Conservation (phyloP, 208 protist genomes). For the Trypanosoma boissoni region DNA sequence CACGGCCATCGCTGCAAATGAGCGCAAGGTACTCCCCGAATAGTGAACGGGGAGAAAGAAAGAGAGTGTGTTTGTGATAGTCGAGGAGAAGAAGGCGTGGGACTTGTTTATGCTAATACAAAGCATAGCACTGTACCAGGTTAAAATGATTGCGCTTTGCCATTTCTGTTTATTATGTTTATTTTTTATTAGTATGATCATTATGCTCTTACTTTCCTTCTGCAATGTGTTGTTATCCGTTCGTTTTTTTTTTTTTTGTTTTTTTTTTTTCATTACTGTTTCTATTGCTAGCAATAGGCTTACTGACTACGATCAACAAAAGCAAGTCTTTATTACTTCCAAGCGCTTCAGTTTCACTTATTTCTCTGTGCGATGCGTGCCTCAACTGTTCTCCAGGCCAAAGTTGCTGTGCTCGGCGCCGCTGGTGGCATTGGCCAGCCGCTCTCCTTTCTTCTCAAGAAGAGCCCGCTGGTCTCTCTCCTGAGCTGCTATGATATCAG, state of each 20-base stretch:
- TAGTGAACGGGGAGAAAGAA: background rate
- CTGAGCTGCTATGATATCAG: conserved; percentile 91
- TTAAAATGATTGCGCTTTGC: conserved; percentile 19
- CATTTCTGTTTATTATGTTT: background rate
- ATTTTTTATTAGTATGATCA: background rate
- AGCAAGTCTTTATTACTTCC: background rate
- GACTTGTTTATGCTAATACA: too few species aligned
- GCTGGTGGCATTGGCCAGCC: conserved; percentile 96
- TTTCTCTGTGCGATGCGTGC: too few species aligned
- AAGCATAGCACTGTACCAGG: too few species aligned
- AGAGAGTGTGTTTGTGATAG: too few species aligned
- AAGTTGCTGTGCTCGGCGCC: conserved; percentile 92
- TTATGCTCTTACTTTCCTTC: background rate
- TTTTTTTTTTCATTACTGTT: conserved; percentile 8
- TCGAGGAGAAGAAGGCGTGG: too few species aligned
- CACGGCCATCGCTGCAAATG: too few species aligned
- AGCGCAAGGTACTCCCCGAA: too few species aligned
- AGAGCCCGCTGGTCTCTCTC: conserved; percentile 56
- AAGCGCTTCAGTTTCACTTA: too few species aligned
- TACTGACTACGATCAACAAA: conserved; percentile 1
- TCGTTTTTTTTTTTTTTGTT: background rate
- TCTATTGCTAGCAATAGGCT: background rate
- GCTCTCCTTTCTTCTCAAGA: conserved; percentile 93
- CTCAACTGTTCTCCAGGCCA: conserved; percentile 9
- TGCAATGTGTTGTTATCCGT: background rate